These are phyloP conservation scores for Talaromyces sp. DNA, from an alignment of 2,329 filamentous ascomycete genomes.

Conservation along the genomic window DNA sequence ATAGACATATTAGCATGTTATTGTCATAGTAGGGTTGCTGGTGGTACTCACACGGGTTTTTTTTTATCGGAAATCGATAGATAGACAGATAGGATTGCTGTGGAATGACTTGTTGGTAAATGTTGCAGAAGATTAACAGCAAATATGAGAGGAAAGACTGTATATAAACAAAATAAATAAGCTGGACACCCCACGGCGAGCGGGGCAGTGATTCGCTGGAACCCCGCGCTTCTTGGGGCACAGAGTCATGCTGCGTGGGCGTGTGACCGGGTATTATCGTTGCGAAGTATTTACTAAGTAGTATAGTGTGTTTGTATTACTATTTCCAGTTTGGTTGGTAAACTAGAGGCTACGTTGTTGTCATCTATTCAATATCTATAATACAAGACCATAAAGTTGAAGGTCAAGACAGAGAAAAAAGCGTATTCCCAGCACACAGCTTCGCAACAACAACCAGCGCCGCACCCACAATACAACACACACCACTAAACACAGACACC, in stretches of 20 bases:
- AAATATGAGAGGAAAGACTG: neutral
- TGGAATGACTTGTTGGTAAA: neutral
- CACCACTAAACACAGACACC: constrained; percentile 26
- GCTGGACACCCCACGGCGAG: neutral
- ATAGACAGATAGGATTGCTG: neutral
- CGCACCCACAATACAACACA: constrained; percentile 22
- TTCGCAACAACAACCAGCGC: constrained; percentile 1
- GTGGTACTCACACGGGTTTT: too few species aligned
- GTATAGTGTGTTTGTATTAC: neutral
- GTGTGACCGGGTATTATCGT: neutral
- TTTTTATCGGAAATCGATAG: too few species aligned
- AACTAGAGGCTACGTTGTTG: too few species aligned
- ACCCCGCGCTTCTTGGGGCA: neutral
- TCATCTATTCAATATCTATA: too few species aligned
- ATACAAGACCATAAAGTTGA: too few species aligned
- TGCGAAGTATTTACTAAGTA: too few species aligned
- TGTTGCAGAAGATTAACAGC: neutral
- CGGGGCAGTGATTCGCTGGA: neutral
- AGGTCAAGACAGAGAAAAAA: neutral
- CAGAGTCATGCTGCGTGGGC: neutral
- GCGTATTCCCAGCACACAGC: constrained; percentile 2
- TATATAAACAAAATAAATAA: neutral
- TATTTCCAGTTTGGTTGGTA: neutral
- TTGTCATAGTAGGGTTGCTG: too few species aligned
- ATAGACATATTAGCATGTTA: neutral